Evolutionary conservation across 176 grass and related monocot species (phyloP).

Genomic region (Aegilops umbellulata): DNA sequence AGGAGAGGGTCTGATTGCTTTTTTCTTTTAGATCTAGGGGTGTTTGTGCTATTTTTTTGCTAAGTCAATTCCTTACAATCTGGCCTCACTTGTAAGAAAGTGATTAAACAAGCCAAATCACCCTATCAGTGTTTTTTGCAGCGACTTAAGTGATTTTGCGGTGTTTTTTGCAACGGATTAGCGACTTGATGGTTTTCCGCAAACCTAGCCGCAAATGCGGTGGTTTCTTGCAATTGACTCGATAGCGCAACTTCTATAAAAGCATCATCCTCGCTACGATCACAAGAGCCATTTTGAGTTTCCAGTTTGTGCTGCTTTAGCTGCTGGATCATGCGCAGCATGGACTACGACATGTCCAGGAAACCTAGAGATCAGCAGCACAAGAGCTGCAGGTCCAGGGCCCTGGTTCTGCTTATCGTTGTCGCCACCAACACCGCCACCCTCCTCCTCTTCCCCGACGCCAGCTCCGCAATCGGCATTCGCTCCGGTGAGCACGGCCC

Average conservation of each 20-base stretch:
- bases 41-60: too few species aligned
- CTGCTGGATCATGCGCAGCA: slow-evolving; percentile 38
- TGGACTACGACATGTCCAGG: slow-evolving; percentile 46
- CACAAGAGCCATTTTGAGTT: not conserved
- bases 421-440: slow-evolving; percentile 30
- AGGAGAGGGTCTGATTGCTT: too few species aligned
- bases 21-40: too few species aligned
- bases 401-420: slow-evolving; percentile 31
- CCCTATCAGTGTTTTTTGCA: too few species aligned
- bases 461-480: not conserved
- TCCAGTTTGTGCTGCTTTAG: not conserved
- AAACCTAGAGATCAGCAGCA: slow-evolving; percentile 11
- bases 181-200: too few species aligned
- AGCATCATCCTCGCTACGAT: not conserved
- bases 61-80: too few species aligned
- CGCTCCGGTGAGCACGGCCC: slow-evolving; percentile 21
- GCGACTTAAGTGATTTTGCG: too few species aligned
- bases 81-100: too few species aligned
- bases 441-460: slow-evolving; percentile 46
- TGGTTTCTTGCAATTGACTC: too few species aligned
- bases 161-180: too few species aligned
- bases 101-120: too few species aligned
- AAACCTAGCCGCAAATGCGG: too few species aligned
- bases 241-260: not conserved
- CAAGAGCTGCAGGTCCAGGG: not conserved